phyloP scores from a whole-genome alignment of 768 basidiomycete genomes.

The Boletus rubropictus region DNA sequence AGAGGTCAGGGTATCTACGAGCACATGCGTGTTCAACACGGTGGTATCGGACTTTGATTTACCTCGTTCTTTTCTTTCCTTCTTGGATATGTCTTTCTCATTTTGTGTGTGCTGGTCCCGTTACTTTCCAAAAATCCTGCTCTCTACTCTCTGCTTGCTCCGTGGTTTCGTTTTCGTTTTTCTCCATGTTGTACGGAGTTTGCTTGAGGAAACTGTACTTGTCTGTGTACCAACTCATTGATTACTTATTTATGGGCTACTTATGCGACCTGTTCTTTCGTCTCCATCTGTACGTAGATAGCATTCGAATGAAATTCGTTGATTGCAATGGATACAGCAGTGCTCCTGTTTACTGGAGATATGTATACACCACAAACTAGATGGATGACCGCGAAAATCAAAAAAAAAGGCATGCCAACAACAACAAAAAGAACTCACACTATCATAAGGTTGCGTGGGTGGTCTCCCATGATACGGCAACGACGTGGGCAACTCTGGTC shows the following conservation, averaged over 20 bases:
- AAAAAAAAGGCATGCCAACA: too few relatives aligned
- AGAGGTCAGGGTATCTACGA: constrained; percentile 67
- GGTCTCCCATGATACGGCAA: constrained; percentile 51
- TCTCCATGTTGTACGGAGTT: constrained; percentile 14
- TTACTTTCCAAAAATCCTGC: too few relatives aligned
- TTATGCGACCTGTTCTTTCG: constrained; percentile 15
- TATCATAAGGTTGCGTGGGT: constrained; percentile 52
- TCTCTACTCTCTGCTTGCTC: too few relatives aligned
- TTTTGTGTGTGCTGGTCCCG: too few relatives aligned
- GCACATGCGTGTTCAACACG: constrained; percentile 68
- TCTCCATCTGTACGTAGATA: constrained; percentile 8
- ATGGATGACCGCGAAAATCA: not conserved
- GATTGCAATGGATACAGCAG: not conserved
- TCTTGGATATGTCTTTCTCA: too few relatives aligned
- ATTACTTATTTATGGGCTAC: constrained; percentile 21
- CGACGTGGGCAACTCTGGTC: constrained; percentile 58
- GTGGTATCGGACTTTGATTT: constrained; percentile 47
- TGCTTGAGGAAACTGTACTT: not conserved
- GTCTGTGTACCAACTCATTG: not conserved
- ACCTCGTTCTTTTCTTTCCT: not conserved
- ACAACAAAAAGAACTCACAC: constrained; percentile 30
- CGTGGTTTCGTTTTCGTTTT: not conserved
- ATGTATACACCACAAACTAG: constrained; percentile 40
- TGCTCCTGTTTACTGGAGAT: constrained; percentile 16
- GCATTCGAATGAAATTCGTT: constrained; percentile 17